Percentiles rank a stretch among this genome's conserved stretches.
These are phyloP conservation scores for Penicillium sp. DNA, from an alignment of 2,329 filamentous ascomycete species.

Conservation along the genomic window DNA sequence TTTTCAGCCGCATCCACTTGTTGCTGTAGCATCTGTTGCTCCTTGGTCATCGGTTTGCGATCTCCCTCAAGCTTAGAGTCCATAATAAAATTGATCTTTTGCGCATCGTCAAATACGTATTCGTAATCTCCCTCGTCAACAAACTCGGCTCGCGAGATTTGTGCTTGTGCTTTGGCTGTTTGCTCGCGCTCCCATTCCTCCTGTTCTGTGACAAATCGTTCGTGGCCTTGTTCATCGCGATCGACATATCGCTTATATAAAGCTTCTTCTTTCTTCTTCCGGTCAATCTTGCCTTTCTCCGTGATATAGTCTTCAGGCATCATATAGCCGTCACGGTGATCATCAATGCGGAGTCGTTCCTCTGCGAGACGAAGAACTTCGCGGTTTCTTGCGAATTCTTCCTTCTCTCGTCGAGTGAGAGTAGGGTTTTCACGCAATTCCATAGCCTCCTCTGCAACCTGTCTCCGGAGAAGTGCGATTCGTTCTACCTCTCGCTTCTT, in stretches of 20 bases:
- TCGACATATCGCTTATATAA: constrained; percentile 90
- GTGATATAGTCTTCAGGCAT: constrained; percentile 95
- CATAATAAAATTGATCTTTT: constrained; percentile 79
- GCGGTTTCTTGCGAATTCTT: constrained; percentile 82
- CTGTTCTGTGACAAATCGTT: constrained; percentile 86
- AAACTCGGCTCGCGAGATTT: constrained; percentile 70
- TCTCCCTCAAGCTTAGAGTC: constrained; percentile 71
- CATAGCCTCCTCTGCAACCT: constrained; percentile 82
- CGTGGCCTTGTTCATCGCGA: constrained; percentile 78
- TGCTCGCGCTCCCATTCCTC: constrained; percentile 96
- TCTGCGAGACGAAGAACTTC: constrained; percentile 78
- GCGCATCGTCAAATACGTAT: constrained; percentile 85
- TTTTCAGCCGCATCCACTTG: constrained; percentile 86
- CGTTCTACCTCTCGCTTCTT: constrained; percentile 88
- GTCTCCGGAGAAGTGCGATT: constrained; percentile 78
- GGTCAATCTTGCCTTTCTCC: constrained; percentile 84
- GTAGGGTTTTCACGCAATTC: constrained; percentile 73
- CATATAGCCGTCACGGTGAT: constrained; percentile 85
- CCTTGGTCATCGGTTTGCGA: constrained; percentile 66
- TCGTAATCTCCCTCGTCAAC: constrained; percentile 82
- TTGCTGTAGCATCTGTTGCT: constrained; percentile 73
- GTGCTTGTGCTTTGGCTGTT: constrained; percentile 77
- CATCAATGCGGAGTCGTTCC: constrained; percentile 81
- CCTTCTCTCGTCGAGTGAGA: constrained; percentile 73
- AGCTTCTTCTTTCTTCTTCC: constrained; percentile 80